Evolutionary conservation across 495 filamentous ascomycete genomes (phyloP).

Genomic region (Penicillium steckii): DNA sequence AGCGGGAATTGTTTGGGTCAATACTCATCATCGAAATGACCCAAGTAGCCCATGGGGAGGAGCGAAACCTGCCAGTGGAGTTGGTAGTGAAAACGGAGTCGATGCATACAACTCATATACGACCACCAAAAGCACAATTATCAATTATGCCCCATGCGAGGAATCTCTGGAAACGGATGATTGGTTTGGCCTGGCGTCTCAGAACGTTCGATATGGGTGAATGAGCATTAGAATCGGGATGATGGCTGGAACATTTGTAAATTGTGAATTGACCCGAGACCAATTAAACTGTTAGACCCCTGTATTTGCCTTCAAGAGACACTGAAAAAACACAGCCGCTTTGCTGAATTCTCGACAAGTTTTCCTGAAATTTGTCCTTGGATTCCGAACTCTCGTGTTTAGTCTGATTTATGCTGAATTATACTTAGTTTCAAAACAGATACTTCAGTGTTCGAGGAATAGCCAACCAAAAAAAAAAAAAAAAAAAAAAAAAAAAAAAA

Average conservation of each 20-base stretch:
- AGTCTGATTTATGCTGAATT: too few relatives aligned
- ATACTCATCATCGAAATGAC: constrained; percentile 34
- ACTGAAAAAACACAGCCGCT: too few relatives aligned
- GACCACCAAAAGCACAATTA: constrained; percentile 21
- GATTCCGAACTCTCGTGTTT: too few relatives aligned
- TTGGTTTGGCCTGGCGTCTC: constrained; percentile 18
- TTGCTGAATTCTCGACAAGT: too few relatives aligned
- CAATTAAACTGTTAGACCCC: too few relatives aligned
- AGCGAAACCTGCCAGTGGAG: constrained; percentile 19
- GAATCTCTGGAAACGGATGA: constrained; percentile 21
- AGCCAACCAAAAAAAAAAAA: too few relatives aligned
- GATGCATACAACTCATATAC: constrained; percentile 27
- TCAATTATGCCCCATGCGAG: constrained; percentile 21
- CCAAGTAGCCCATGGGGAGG: constrained; percentile 30
- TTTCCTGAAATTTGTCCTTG: too few relatives aligned
- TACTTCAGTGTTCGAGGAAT: too few relatives aligned
- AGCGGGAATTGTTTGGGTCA: constrained; percentile 54
- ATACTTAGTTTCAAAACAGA: too few relatives aligned
- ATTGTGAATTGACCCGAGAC: neutral
- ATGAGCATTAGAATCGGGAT: neutral
- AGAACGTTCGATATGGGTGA: neutral
- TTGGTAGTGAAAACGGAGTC: constrained; percentile 29
- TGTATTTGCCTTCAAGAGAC: too few relatives aligned
- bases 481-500: too few relatives aligned
- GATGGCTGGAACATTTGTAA: neutral